Base-by-base conservation (phyloP, 331 rosid species). In the Cydonia oblonga region DNA sequence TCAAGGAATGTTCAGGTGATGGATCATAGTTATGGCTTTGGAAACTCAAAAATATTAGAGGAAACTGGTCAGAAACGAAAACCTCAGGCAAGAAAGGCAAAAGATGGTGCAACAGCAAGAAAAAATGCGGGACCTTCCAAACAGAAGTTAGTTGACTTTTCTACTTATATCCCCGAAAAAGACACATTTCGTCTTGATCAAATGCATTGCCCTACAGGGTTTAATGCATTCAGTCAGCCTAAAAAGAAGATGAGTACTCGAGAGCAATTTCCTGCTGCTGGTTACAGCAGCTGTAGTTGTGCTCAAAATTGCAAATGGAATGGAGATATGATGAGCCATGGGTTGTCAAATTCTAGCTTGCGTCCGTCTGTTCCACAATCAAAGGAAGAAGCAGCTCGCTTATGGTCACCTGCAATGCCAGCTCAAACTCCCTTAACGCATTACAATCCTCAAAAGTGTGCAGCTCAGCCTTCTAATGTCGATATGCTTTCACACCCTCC, bases 301-400 rank as follows among this genome's bases (percentile, higher is more conserved):
- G 73, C 87, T 71, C 88, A 57, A 64, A 84, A 77, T 78, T 64
- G 73, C 86, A 87, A 85, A 70, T 86, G 86, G 81, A 81, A 76
- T 70, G 86, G 83, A 44, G 76, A 75, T 72, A 70, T 81, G 75
- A 80, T 78, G 69, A 89, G 85, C 64, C 82, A 52, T 25, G 83
- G 84, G 14, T 83, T 88, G 56, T 77, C 89, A 71, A 77, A 75
- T 76, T 75, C 91, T 77, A 79, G 87, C 70, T 58, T 79, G 10
- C 87, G 85, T 73, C 88, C 69, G 72, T 82, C 84, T 63, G 85
- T 81, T 83, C 72, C 90, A 51, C 88, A 67, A 51, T 75, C 80
- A 59, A 81, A 77, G 75, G 89, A 78, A 76, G 92, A 86, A 69
- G 86, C 86, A 76, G 84, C 91, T 79, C 87, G 70, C 69, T 71